These are phyloP conservation scores for Deinandra increscens DNA, from an alignment of 129 eudicot genomes.

Conservation along the genomic window DNA sequence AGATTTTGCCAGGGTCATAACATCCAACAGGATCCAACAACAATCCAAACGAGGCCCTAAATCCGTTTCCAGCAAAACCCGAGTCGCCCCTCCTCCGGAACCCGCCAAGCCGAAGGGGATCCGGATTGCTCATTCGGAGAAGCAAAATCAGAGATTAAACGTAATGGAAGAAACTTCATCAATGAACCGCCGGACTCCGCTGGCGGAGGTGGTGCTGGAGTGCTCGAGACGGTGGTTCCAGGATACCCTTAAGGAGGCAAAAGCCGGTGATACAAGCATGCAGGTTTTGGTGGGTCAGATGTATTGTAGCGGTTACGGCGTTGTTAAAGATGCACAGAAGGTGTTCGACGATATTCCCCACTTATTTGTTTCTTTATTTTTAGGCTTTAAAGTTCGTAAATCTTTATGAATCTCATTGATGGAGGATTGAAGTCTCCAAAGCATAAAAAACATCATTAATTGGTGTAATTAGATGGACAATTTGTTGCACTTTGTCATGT, in stretches of 20 bases:
- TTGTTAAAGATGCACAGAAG: slow-evolving; percentile 56
- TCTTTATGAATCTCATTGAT: neutral
- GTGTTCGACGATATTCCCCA: slow-evolving; percentile 36
- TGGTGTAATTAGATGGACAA: neutral
- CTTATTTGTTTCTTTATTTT: neutral
- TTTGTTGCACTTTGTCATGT: neutral
- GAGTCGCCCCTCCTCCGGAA: slow-evolving; percentile 31
- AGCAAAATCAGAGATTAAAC: slow-evolving; percentile 26
- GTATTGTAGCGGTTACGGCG: slow-evolving; percentile 81
- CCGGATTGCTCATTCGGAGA: slow-evolving; percentile 30
- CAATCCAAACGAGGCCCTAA: slow-evolving; percentile 34
- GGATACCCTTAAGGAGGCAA: slow-evolving; percentile 57
- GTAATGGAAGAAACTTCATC: slow-evolving; percentile 29
- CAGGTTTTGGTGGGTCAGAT: slow-evolving; percentile 94
- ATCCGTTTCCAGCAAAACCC: slow-evolving; percentile 31
- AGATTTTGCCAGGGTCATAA: slow-evolving; percentile 32
- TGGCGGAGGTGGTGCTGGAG: slow-evolving; percentile 61
- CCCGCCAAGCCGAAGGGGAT: slow-evolving; percentile 39
- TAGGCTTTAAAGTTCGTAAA: too few relatives aligned
- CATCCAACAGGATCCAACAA: slow-evolving; percentile 34
- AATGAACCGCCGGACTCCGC: slow-evolving; percentile 45
- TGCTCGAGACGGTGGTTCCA: slow-evolving; percentile 85
- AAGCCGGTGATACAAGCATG: slow-evolving; percentile 71
- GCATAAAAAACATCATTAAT: neutral
- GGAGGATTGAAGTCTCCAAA: neutral